Base-by-base conservation (phyloP, 2,329 filamentous ascomycete genomes). In the Byssoonygena ceratinophila region DNA sequence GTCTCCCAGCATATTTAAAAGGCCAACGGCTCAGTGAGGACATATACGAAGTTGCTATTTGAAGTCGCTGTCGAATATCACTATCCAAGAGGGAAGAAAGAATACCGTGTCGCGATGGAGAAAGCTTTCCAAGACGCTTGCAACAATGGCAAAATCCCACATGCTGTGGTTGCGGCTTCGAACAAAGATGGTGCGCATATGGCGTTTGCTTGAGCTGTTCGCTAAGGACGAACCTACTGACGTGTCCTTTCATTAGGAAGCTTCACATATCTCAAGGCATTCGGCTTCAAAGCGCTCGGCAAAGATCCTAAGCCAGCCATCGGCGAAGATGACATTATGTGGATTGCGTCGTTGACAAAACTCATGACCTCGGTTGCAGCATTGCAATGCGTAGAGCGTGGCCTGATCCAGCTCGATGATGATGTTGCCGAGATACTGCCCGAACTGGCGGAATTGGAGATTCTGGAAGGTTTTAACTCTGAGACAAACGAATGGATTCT, bases 341-440 rank as follows among this genome's bases (percentile, higher is more conserved):
- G 55, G 56, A 57, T 59, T 31, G 59, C 59, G n/a, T 60, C 58
- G 6, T 55, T 55, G 41, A 53, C 55, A 29, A 57, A 57, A 22
- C 48, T 55, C 14, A 39, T 57, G 25, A 55, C 55, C 1, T 37
- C 53, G 7, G 46, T 54, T 27, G 52, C 52, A 20, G 49, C 39
- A 22, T 34, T 57, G 44, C 39, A 52, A 22, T 51, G 48, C 20
- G 53, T 55, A 16, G 55, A 57, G 31, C 51, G 51, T 8, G 53
- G 55, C 16, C 29, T 57, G 22, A 49, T 57, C 32, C 22, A 32
- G 37, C 53, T 57, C 4, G 53, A 55, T 45, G 55, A 50, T 31
- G 55, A 57, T n/a, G 46, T 55, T 31, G 40, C n/a, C 7, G 16
- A 44, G 22, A 32, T 53, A 12, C 31, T 57, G 22, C 53, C 55